Evolutionary conservation across 768 basidiomycete species (phyloP), one percentile per base, ranked within the genome.

Genomic region (Psilocybe tampanensis): DNA sequence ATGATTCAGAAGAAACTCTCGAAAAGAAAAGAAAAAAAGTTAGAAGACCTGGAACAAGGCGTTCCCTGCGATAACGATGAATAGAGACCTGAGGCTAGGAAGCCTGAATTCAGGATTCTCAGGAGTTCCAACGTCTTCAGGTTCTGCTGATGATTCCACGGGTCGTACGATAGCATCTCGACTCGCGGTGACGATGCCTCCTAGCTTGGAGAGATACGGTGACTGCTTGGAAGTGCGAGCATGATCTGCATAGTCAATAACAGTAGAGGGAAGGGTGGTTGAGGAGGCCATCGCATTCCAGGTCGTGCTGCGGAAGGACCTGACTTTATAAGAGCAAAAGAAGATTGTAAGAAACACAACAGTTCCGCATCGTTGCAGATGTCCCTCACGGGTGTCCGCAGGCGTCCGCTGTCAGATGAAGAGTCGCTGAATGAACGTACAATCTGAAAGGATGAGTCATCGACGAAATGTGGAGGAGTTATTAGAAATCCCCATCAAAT

Each of bases 11-110:
- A n/a, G n/a, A n/a, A n/a, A n/a, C n/a, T n/a, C n/a, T n/a, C n/a
- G n/a, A n/a, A n/a, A n/a, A n/a, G n/a, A n/a, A n/a, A n/a, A n/a
- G n/a, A n/a, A n/a, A n/a, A n/a, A n/a, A n/a, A n/a, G n/a, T n/a
- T n/a, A n/a, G n/a, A n/a, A n/a, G n/a, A 70, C 71, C 66, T 72
- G 71, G 23, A 71, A 69, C 21, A 72, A 50, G 8, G 66, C 64
- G 50, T 69, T 72, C 29, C 66, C 69, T 9, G 64, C 61, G 21
- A 72, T 65, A 9, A 71, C 61, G 8, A 71, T 58, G 54, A 68
- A 64, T 50, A 72, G 51, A 4, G 70, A 71, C 8, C 60, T 61
- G 11, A 47, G 33, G 44, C 60, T 65, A 8, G 71, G 71, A n/a
- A 72, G 61, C 53, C 65, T 70, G 59, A 70, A 63, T 44, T 72